Evolutionary conservation across 495 filamentous ascomycete genomes (phyloP), one percentile per base, ranked within the genome.

Genomic region (Annulohypoxylon maeteangense): DNA sequence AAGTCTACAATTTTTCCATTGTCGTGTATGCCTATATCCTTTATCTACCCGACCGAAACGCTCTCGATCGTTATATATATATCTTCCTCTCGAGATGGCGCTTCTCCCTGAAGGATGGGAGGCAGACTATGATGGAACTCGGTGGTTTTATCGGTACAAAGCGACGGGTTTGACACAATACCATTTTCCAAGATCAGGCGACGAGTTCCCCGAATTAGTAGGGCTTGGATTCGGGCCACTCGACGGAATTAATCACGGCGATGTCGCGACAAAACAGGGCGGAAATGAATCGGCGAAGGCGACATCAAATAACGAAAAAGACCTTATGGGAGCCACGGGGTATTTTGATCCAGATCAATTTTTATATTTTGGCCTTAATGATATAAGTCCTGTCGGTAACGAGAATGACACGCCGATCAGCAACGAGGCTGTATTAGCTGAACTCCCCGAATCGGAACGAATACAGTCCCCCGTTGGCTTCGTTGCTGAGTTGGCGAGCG

Each of bases 111-210:
- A 80, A 18, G 79, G 80, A 59, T 86, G 83, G 83, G 80, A 84
- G 55, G 78, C 74, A 62, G 83, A 83, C 56, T 84, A 86, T 63
- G 83, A 86, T 48, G 82, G 81, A 27, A 75, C 54, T 29, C 80
- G 83, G 11, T 86, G 83, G 83, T 79, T 83, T 44, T 86, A 81
- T 51, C 78, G 80, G 31, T 85, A 80, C 60, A 81, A 75, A 66
- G 76, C 82, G 20, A 84, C 83, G 11, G 83, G 83, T 0, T 63
- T 80, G 29, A 72, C 80, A 16, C 83, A 86, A 59, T 86, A 80
- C 72, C 80, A 78, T 53, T 86, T 85, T 53, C 83, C 83, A 0
- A 81, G 80, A 25, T 78, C 79, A 7, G 83, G 83, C 67, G 83
- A 86, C 34, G 83, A 86, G 75, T 86, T 78, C 50, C 83, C 83